phyloP scores from a whole-genome alignment of 2,329 filamentous ascomycete species.

The Microcyclosporella mali region DNA sequence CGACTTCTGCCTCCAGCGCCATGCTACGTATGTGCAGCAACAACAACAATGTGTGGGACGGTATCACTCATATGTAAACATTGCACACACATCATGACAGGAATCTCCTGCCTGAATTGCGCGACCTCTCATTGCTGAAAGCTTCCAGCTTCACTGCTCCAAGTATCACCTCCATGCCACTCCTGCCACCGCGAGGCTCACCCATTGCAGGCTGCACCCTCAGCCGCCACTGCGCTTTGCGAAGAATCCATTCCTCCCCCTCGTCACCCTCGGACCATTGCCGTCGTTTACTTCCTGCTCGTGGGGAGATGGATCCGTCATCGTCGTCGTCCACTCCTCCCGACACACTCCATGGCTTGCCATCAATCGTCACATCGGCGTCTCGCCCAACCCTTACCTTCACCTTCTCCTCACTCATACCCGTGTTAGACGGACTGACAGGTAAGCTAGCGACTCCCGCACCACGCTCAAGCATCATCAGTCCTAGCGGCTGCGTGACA shows the following conservation, averaged over 20 bases:
- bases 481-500: constrained; percentile 52
- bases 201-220: constrained; percentile 21
- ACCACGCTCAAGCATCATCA: constrained; percentile 56
- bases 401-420: constrained; percentile 64
- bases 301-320: constrained; percentile 5
- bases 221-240: constrained; percentile 26
- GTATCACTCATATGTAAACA: no score
- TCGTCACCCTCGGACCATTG: constrained; percentile 8
- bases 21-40: no score
- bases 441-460: constrained; percentile 58
- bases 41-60: no score
- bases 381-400: constrained; percentile 57
- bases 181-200: constrained; percentile 13
- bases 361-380: constrained; percentile 53
- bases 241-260: constrained; percentile 22
- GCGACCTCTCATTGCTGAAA: constrained; percentile 20
- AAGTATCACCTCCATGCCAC: constrained; percentile 25
- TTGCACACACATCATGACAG: constrained; percentile 12
- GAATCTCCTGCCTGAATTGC: constrained; percentile 24
- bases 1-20: no score
- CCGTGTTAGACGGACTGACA: constrained; percentile 61
- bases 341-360: constrained; percentile 14
- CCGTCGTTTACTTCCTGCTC: constrained; percentile 4
- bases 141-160: constrained; percentile 30
- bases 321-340: constrained; percentile 8